phyloP scores from a whole-genome alignment of 1,284 basidiomycete species.

The Takashimella tepidaria region DNA sequence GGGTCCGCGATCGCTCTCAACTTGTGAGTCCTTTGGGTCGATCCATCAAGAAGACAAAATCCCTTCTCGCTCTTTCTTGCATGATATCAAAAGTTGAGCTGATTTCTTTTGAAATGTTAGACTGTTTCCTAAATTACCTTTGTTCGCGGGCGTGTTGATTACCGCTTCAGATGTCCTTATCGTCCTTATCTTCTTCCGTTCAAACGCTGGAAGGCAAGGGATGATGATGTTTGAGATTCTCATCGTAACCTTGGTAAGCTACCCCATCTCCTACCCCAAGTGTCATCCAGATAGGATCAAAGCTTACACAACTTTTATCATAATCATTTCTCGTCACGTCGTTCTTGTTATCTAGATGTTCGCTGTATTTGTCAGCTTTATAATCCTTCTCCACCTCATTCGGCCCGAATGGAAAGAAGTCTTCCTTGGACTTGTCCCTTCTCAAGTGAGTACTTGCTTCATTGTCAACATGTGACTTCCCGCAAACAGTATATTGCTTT shows the following conservation, averaged over 20 bases:
- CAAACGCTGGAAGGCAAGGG: slow-evolving; percentile 38
- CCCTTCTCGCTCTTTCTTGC: no score
- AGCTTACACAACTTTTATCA: no score
- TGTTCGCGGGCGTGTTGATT: slow-evolving; percentile 76
- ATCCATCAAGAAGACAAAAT: neutral
- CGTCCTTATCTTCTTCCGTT: slow-evolving; percentile 44
- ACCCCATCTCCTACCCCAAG: slow-evolving; percentile 2
- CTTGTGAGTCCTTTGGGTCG: slow-evolving; percentile 50
- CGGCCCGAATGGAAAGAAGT: slow-evolving; percentile 69
- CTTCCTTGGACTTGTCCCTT: slow-evolving; percentile 82
- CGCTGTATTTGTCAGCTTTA: slow-evolving; percentile 74
- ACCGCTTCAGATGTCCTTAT: slow-evolving; percentile 80
- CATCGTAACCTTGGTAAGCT: slow-evolving; percentile 57
- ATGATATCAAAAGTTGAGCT: no score
- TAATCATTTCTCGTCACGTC: neutral
- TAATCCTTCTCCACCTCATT: slow-evolving; percentile 69
- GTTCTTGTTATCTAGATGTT: slow-evolving; percentile 56
- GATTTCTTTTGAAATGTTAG: no score
- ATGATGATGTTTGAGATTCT: slow-evolving; percentile 65
- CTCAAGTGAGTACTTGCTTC: slow-evolving; percentile 55
- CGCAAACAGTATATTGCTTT: slow-evolving; percentile 29
- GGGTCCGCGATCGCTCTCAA: slow-evolving; percentile 74
- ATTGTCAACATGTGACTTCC: no score
- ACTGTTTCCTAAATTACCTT: slow-evolving; percentile 70
- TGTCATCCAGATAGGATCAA: neutral